Evolutionary conservation across 1,284 basidiomycete species (phyloP).

Genomic region (Flammula alnicola): DNA sequence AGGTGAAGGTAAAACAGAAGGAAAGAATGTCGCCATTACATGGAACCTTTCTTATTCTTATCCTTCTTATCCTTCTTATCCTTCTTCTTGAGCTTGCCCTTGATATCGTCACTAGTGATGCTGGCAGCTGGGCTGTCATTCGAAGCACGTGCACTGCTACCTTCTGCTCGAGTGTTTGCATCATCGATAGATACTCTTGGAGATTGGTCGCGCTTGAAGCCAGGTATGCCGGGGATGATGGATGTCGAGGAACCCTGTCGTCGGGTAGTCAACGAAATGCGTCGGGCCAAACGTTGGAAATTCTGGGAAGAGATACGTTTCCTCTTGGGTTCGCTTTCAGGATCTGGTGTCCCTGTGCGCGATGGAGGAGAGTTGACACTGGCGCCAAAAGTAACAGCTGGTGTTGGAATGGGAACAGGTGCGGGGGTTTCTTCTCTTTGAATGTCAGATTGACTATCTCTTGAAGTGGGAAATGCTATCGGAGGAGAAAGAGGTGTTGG

Average conservation of each 20-base stretch:
- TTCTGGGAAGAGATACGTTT: constrained; percentile 82
- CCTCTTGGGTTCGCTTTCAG: constrained; percentile 73
- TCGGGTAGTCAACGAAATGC: constrained; percentile 68
- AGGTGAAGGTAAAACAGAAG: constrained; percentile 6
- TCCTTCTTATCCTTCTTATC: constrained; percentile 47
- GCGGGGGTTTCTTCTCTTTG: constrained; percentile 31
- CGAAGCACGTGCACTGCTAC: constrained; percentile 31
- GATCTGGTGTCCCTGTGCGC: constrained; percentile 66
- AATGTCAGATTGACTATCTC: constrained; percentile 27
- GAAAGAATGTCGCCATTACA: constrained; percentile 13
- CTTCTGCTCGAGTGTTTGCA: constrained; percentile 37
- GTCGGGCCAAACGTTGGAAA: constrained; percentile 76
- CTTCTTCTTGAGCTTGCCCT: constrained; percentile 53
- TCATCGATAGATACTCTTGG: constrained; percentile 45
- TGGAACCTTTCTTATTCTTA: constrained; percentile 37
- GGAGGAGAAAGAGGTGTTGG: constrained; percentile 27
- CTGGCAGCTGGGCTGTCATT: constrained; percentile 58
- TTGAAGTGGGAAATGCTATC: constrained; percentile 49
- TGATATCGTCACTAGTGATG: constrained; percentile 47
- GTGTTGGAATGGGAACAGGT: constrained; percentile 33
- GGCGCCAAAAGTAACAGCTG: constrained; percentile 57
- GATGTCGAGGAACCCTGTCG: constrained; percentile 57
- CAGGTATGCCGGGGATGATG: constrained; percentile 53
- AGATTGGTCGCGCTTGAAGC: constrained; percentile 49
- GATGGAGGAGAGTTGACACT: constrained; percentile 45